phyloP scores from a whole-genome alignment of 208 protist species.

The Trypanosoma cruzi region DNA sequence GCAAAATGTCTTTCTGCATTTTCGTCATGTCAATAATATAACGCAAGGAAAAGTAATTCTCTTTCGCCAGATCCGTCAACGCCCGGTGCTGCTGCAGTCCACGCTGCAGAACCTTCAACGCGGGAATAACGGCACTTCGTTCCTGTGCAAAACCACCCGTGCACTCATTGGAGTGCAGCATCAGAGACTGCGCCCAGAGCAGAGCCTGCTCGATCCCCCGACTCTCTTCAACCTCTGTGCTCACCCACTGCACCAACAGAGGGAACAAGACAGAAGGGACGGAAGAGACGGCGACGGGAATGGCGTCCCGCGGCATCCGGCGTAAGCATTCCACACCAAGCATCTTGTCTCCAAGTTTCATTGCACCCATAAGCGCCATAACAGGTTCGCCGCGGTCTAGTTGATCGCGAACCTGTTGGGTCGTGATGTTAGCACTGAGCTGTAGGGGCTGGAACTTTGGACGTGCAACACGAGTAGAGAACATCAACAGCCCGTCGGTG shows the following conservation, averaged over 20 bases:
- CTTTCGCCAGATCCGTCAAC: slow-evolving; percentile 66
- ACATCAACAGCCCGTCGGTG: slow-evolving; percentile 89
- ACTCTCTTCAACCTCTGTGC: slow-evolving; percentile 74
- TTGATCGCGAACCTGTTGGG: slow-evolving; percentile 49
- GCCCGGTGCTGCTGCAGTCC: slow-evolving; percentile 66
- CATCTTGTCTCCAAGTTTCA: slow-evolving; percentile 76
- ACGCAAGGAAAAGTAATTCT: slow-evolving; percentile 89
- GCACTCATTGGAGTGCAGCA: slow-evolving; percentile 79
- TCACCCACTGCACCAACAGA: slow-evolving; percentile 78
- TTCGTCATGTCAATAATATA: slow-evolving; percentile 80
- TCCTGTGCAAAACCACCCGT: slow-evolving; percentile 55
- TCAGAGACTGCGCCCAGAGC: slow-evolving; percentile 84
- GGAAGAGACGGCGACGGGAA: slow-evolving; percentile 81
- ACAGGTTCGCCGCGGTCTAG: slow-evolving; percentile 59
- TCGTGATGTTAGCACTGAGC: slow-evolving; percentile 69
- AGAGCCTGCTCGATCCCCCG: slow-evolving; percentile 69
- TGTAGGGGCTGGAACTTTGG: slow-evolving; percentile 87
- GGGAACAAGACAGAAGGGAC: slow-evolving; percentile 68
- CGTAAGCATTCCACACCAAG: slow-evolving; percentile 83
- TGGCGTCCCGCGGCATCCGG: slow-evolving; percentile 69
- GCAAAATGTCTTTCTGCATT: slow-evolving; percentile 56
- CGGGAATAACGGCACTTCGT: slow-evolving; percentile 39
- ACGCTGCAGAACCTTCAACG: slow-evolving; percentile 70
- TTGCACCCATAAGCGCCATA: slow-evolving; percentile 76
- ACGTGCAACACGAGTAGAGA: slow-evolving; percentile 74